Conservation (phyloP, 768 basidiomycete genomes). For the Mycena maculata region DNA sequence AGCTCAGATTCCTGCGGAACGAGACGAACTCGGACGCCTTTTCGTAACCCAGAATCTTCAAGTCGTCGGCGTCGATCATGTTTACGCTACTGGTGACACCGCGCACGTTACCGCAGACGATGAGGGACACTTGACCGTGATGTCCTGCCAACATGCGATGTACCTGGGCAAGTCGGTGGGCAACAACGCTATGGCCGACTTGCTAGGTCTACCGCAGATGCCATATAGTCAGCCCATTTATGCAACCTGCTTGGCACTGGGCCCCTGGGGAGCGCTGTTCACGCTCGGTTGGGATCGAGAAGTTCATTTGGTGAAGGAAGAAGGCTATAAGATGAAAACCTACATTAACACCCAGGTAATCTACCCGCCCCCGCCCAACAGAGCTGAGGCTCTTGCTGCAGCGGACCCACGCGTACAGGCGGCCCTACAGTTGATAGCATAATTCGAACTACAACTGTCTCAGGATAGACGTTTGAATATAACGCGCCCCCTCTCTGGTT, state of each 20-base stretch:
- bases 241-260: slow-evolving; percentile 37
- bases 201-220: slow-evolving; percentile 31
- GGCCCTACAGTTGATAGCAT: slow-evolving; percentile 11
- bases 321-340: slow-evolving; percentile 34
- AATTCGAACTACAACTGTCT: background rate
- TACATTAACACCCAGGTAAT: slow-evolving; percentile 36
- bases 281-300: slow-evolving; percentile 38
- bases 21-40: slow-evolving; percentile 33
- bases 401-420: too few relatives aligned
- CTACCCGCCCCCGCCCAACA: slow-evolving; percentile 34
- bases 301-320: slow-evolving; percentile 19
- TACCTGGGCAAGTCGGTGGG: slow-evolving; percentile 32
- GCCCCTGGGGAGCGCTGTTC: slow-evolving; percentile 36
- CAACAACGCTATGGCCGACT: slow-evolving; percentile 36
- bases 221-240: slow-evolving; percentile 35
- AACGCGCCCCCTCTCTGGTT: too few relatives aligned
- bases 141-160: slow-evolving; percentile 37
- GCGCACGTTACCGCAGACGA: slow-evolving; percentile 34
- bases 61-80: slow-evolving; percentile 30
- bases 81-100: slow-evolving; percentile 37
- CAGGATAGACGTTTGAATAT: background rate
- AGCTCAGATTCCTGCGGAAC: slow-evolving; percentile 34
- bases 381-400: slow-evolving; percentile 28
- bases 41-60: slow-evolving; percentile 29
- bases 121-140: slow-evolving; percentile 30